These are phyloP conservation scores for Apiotrichum sp. DNA, from an alignment of 1,284 basidiomycete species.

Conservation along the genomic window DNA sequence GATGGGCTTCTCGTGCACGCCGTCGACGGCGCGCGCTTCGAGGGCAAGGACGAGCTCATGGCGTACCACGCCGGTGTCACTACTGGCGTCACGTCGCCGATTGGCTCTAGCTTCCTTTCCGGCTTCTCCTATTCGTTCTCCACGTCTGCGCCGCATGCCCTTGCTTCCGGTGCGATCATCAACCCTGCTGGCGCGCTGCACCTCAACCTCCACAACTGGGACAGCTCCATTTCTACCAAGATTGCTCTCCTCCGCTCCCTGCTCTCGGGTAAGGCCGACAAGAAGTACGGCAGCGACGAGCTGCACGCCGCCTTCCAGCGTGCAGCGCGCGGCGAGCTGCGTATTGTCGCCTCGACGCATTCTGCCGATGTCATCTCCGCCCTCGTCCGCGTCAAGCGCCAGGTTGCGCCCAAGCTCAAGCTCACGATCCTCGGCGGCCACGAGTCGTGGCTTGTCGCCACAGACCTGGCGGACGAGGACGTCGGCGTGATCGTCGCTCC, in stretches of 20 bases:
- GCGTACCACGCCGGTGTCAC: slow-evolving; percentile 56
- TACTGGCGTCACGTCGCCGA: slow-evolving; percentile 52
- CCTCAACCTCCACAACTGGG: slow-evolving; percentile 54
- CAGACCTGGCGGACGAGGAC: slow-evolving; percentile 61
- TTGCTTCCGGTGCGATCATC: slow-evolving; percentile 64
- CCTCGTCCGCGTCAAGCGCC: slow-evolving; percentile 64
- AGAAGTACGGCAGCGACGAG: slow-evolving; percentile 27
- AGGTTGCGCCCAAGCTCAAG: slow-evolving; percentile 53
- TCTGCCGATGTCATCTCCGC: slow-evolving; percentile 69
- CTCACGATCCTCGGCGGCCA: slow-evolving; percentile 61
- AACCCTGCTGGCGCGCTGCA: slow-evolving; percentile 66
- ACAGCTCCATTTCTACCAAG: slow-evolving; percentile 59
- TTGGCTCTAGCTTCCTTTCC: slow-evolving; percentile 47
- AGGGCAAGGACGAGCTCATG: slow-evolving; percentile 60
- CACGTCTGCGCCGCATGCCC: slow-evolving; percentile 56
- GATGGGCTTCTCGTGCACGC: slow-evolving; percentile 58
- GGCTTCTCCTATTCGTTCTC: slow-evolving; percentile 65
- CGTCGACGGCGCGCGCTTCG: slow-evolving; percentile 66
- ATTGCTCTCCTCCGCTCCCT: slow-evolving; percentile 63
- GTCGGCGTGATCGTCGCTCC: slow-evolving; percentile 68
- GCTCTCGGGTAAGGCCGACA: slow-evolving; percentile 50
- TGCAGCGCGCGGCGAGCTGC: slow-evolving; percentile 57
- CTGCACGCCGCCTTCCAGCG: slow-evolving; percentile 55
- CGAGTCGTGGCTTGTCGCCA: slow-evolving; percentile 62
- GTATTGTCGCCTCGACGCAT: slow-evolving; percentile 63